Base-by-base conservation (phyloP, 768 basidiomycete genomes). In the Thelephora ganbajun region DNA sequence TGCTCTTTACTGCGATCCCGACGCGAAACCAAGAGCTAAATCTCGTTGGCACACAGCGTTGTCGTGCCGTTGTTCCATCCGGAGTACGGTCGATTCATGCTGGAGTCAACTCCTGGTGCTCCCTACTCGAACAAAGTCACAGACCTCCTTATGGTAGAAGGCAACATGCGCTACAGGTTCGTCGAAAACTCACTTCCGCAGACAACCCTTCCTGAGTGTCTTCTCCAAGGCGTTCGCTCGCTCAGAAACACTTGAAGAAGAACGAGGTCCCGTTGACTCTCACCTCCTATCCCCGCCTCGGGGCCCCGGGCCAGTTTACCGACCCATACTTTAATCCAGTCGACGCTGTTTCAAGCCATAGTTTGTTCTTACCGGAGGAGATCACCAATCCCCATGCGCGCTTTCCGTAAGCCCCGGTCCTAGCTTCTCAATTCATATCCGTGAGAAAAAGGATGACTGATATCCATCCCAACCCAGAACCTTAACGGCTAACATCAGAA, bases 81-180 rank as follows among this genome's bases (percentile, higher is more conserved):
- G 14, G 96, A 99, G 64, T 99, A 97, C 67, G 96, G 96, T 35
- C 77, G 93, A 35, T 98, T 88, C 68, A 99, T 99, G 96, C 74
- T 99, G 46, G 96, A 99, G 62, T 91, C 91, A 2, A 99, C 94
- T 0, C 96, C 96, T 0, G 96, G 96, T 2, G 79, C 82, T 44
- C 96, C 96, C 2, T 98, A 97, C 66, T 84, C 88, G 5, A 91
- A 89, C 9, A 82, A 77, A 13, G 77, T 98, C 35, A 71, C 73
- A 20, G 91, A 94, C 62, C 73, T 98, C 16, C 70, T 98, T 34
- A 76, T 82, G 5, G 93, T 99, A 5, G 94, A 99, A 66, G 66
- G 70, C 43, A 92, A 98, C 64, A 99, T 99, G 96, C 80, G 85
- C 41, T 89, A 90, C 61, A 75, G 92, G 92, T 83, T 52, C 54